Evolutionary conservation across 768 basidiomycete species (phyloP).

Genomic region (Mycena crocata): DNA sequence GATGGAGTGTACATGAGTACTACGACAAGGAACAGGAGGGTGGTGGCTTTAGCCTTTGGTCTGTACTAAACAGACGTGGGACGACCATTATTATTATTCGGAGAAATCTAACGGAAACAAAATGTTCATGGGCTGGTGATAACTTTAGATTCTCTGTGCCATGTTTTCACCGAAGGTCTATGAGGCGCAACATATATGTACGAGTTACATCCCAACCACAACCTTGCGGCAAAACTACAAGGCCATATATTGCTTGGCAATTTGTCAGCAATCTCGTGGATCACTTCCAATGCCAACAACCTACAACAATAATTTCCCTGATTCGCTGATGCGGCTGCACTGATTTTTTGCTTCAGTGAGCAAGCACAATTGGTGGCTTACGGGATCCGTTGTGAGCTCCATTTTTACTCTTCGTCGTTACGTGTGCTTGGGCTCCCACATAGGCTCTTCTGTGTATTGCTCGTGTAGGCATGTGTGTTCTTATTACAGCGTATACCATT

Average conservation of each 20-base stretch:
- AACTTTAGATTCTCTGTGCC: neutral
- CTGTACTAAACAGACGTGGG: neutral
- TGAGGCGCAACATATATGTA: neutral
- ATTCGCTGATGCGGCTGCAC: conserved; percentile 1
- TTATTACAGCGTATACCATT: neutral
- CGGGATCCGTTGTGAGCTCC: conserved; percentile 44
- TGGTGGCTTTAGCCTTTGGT: neutral
- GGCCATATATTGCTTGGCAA: neutral
- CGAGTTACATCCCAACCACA: neutral
- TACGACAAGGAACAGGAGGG: neutral
- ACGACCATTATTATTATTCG: neutral
- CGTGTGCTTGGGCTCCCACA: neutral
- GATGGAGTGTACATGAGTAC: neutral
- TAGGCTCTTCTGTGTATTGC: conserved; percentile 17
- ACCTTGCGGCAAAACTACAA: neutral
- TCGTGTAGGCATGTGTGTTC: conserved; percentile 9
- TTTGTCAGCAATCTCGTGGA: neutral
- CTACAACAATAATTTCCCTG: neutral
- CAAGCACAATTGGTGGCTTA: conserved; percentile 47
- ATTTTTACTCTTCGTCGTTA: neutral
- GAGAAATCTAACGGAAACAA: neutral
- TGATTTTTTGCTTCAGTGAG: conserved; percentile 44
- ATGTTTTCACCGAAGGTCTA: neutral
- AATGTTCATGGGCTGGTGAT: neutral
- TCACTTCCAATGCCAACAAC: neutral